Percentiles rank a stretch among this genome's conserved stretches.
These are phyloP conservation scores for Penicillium sp. DNA, from an alignment of 2,329 filamentous ascomycete genomes.

Conservation along the genomic window DNA sequence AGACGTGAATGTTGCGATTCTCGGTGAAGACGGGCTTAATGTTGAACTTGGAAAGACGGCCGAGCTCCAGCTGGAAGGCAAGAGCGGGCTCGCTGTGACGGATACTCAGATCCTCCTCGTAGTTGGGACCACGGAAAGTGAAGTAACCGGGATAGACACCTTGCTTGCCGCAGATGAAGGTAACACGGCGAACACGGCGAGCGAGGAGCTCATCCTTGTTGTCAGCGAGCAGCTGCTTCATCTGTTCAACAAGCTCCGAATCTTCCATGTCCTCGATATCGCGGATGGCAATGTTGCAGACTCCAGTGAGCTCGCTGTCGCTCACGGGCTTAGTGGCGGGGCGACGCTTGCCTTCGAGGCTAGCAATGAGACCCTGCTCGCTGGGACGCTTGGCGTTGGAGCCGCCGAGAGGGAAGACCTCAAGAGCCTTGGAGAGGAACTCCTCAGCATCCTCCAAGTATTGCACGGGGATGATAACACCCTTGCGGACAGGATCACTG, in stretches of 20 bases:
- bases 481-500: slow-evolving; percentile 78
- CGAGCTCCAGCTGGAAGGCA: slow-evolving; percentile 97
- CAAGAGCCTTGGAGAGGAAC: slow-evolving; percentile 75
- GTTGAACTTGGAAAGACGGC: slow-evolving; percentile 91
- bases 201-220: slow-evolving; percentile 80
- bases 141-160: slow-evolving; percentile 95
- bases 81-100: slow-evolving; percentile 95
- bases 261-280: slow-evolving; percentile 84
- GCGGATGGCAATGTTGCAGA: slow-evolving; percentile 86
- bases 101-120: slow-evolving; percentile 89
- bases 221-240: slow-evolving; percentile 71
- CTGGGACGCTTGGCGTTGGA: slow-evolving; percentile 57
- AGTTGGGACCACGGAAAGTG: slow-evolving; percentile 91
- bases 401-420: slow-evolving; percentile 66
- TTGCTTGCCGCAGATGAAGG: slow-evolving; percentile 94
- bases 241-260: slow-evolving; percentile 72
- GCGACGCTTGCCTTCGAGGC: slow-evolving; percentile 71
- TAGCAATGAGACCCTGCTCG: slow-evolving; percentile 62
- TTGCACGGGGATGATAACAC: slow-evolving; percentile 88
- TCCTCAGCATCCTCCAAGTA: slow-evolving; percentile 96
- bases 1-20: slow-evolving; percentile 98
- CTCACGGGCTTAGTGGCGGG: slow-evolving; percentile 55
- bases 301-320: slow-evolving; percentile 79
- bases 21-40: slow-evolving; percentile 98
- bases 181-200: slow-evolving; percentile 81